phyloP scores from a whole-genome alignment of 768 basidiomycete genomes.

The Gloeostereum incarnatum region DNA sequence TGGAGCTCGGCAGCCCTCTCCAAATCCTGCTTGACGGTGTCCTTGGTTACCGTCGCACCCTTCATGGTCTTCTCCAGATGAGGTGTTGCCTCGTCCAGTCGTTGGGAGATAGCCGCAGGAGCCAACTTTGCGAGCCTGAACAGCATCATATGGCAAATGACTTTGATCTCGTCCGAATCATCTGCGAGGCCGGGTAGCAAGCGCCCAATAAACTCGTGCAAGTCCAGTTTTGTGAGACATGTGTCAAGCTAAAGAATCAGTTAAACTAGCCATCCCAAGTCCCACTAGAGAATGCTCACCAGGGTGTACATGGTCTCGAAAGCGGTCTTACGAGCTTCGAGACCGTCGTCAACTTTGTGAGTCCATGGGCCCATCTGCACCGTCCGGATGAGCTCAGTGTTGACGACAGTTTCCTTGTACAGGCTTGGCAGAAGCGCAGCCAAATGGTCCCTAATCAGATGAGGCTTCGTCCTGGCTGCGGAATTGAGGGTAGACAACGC shows the following conservation, averaged over 20 bases:
- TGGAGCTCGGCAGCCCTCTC: slow-evolving; percentile 88
- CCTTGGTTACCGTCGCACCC: slow-evolving; percentile 82
- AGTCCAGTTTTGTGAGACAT: slow-evolving; percentile 79
- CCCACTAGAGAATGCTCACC: slow-evolving; percentile 33
- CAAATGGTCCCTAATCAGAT: slow-evolving; percentile 84
- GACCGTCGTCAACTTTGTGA: slow-evolving; percentile 93
- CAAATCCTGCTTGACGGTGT: slow-evolving; percentile 90
- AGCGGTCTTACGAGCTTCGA: slow-evolving; percentile 94
- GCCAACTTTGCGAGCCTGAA: slow-evolving; percentile 85
- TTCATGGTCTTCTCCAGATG: slow-evolving; percentile 86
- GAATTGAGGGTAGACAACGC: slow-evolving; percentile 90
- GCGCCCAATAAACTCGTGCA: slow-evolving; percentile 74
- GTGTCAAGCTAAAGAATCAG: slow-evolving; percentile 64
- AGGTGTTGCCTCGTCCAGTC: slow-evolving; percentile 78
- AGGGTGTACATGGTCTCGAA: slow-evolving; percentile 97
- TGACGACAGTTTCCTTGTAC: slow-evolving; percentile 79
- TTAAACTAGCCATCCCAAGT: background rate
- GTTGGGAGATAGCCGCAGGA: slow-evolving; percentile 72
- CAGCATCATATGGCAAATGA: slow-evolving; percentile 91
- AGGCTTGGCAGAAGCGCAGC: slow-evolving; percentile 66
- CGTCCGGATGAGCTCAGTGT: slow-evolving; percentile 71
- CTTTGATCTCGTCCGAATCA: slow-evolving; percentile 94
- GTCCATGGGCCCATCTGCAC: slow-evolving; percentile 98
- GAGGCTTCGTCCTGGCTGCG: slow-evolving; percentile 89
- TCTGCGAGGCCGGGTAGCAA: slow-evolving; percentile 81